Conservation (phyloP, 2,329 filamentous ascomycete genomes). For the Colletotrichum sp. region DNA sequence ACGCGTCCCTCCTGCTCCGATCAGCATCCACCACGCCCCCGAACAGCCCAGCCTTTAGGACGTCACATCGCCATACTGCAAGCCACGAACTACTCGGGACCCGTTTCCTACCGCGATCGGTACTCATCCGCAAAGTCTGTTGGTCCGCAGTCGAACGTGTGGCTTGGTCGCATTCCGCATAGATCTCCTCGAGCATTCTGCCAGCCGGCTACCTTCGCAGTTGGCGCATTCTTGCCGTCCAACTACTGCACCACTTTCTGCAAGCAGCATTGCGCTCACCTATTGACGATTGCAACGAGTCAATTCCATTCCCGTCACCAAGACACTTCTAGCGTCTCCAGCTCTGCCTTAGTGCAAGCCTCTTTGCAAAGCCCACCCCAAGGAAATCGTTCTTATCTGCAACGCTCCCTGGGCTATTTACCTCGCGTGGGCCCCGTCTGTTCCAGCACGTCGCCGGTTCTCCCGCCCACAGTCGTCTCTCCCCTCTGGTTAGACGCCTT, state of each 20-base stretch:
- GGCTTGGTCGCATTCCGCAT: constrained; percentile 20
- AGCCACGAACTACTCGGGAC: not conserved
- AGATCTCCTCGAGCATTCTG: constrained; percentile 13
- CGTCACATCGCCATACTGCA: constrained; percentile 2
- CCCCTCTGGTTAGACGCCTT: not conserved
- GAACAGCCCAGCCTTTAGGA: not conserved
- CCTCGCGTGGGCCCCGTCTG: constrained; percentile 7
- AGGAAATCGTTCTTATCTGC: not conserved
- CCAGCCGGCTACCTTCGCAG: not conserved
- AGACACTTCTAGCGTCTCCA: constrained; percentile 19
- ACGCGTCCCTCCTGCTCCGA: not conserved
- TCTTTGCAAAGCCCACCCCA: not conserved
- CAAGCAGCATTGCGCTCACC: constrained; percentile 9
- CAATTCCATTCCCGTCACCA: constrained; percentile 23
- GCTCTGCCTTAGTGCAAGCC: constrained; percentile 17
- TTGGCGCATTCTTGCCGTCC: not conserved
- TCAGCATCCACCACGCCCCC: constrained; percentile 1
- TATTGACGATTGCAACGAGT: constrained; percentile 20
- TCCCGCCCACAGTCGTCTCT: not conserved
- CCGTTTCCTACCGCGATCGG: not conserved
- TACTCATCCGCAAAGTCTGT: not conserved
- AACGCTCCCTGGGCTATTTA: constrained; percentile 19
- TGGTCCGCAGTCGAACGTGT: constrained; percentile 2
- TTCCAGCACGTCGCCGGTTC: not conserved
- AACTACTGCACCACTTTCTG: constrained; percentile 13